Base-by-base conservation (phyloP, 2,329 filamentous ascomycete genomes). In the Pyrenochaeta sp. region DNA sequence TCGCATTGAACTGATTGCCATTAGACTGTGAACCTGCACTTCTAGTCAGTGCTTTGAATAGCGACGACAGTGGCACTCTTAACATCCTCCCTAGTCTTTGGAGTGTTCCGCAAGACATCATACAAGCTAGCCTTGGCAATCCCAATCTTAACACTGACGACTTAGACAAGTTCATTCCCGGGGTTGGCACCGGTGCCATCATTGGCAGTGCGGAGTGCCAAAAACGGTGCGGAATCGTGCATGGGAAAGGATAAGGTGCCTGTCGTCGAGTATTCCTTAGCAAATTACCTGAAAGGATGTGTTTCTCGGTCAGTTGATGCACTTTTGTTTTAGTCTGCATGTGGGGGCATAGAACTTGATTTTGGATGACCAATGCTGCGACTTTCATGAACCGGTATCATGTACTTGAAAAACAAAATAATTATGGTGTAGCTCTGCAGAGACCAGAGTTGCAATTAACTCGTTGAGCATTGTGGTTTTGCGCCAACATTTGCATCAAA, bases 11-110 rank as follows among this genome's bases (percentile, higher is more conserved):
- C 15, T 32, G 17, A 47, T 59, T 31, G 11, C 4, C 11, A 2
- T 2, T n/a, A 81, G 80, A 73, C 37, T 84, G 81, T 64, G 75
- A 77, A 17, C 78, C 82, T 33, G 77, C 80, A 1, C 79, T 80
- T 32, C 75, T 84, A 36, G 68, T 83, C 50, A 81, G 79, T 12
- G 79, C 81, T 0, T 76, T 84, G 37, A 79, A 78, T 60, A 76
- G 71, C 23, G 78, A 82, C 31, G 82, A 84, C 51, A 70, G 78
- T 1, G 82, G 81, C n/a, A 84, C 81, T 1, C 62, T 75, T 12
- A 83, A 83, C 52, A 67, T 81, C 39, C 72, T 78, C 7, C 80
- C 82, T 43, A 69, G 68, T 2, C 66, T 83, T 21, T 80, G 78
- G 66, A 61, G 55, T 7, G 58, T 77, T 27, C 79, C 78, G 0